Evolutionary conservation across 495 filamentous ascomycete species (phyloP), one percentile per base, ranked within the genome.

Genomic region (Aspergillus carlsbadensis): DNA sequence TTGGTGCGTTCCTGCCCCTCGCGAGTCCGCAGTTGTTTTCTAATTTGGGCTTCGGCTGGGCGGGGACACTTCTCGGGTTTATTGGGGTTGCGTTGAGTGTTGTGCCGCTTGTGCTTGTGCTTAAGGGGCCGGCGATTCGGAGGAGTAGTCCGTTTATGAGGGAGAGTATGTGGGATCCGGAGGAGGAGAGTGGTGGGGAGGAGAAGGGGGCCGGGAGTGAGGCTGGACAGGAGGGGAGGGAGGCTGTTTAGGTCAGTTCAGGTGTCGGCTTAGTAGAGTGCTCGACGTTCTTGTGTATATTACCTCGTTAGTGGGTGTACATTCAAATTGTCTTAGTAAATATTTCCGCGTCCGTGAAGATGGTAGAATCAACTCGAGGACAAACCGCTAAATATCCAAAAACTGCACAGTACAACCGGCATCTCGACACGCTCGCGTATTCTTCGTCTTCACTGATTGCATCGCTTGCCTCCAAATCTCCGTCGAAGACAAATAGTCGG

Each of bases 21-120:
- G 76, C 77, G 7, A 66, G 69, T 3, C 57, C 57, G 10, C 40
- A 68, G 35, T 64, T 80, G 20, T 80, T 78, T 33, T 59, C 46
- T 3, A 70, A 65, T 7, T 57, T 78, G 13, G 76, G 76, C 0
- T 75, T 69, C 56, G 69, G 73, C 6, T 78, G 76, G 77, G 77
- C 77, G 11, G 71, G 71, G 5, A 65, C 67, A 22, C 52, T 79
- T 24, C 59, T 78, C 7, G 77, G 68, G 7, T 78, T 79, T 39
- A 57, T 79, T 18, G 69, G 69, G 0, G 3, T 75, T 37, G 67
- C 62, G 10, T 56, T 79, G 50, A 70, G 64, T 5, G 37, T 72
- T 41, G 70, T 75, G 6, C 74, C 75, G 3, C 57, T 78, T 10
- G 65, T 73, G 10, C 37, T 75, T 34, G 68, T 74, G 7, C 45